A percentile compares a stretch with the other conserved stretches of the same genome.
Conservation (phyloP, 441 rosid species). For the Syzygium syzygioides region DNA sequence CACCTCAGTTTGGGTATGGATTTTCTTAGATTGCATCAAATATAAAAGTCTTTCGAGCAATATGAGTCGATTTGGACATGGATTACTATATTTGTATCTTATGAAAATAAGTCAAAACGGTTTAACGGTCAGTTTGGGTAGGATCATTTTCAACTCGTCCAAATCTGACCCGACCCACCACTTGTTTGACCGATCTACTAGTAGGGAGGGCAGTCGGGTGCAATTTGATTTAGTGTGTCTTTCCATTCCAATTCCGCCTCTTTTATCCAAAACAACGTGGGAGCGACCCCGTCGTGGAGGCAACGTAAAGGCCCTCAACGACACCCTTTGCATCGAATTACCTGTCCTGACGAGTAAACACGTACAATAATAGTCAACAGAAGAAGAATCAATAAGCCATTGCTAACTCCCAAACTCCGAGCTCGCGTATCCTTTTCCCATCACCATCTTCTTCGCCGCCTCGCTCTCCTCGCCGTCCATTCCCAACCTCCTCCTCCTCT, state of each 20-base stretch:
- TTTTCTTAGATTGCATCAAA: too few relatives aligned
- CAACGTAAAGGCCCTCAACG: not conserved
- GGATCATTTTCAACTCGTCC: too few relatives aligned
- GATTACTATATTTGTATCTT: too few relatives aligned
- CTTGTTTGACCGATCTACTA: too few relatives aligned
- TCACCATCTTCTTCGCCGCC: conserved; percentile 20
- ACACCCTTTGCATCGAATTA: not conserved
- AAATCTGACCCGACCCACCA: too few relatives aligned
- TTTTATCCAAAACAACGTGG: not conserved
- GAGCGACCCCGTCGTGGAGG: not conserved
- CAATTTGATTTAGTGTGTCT: not conserved
- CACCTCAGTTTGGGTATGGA: too few relatives aligned
- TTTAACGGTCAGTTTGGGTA: too few relatives aligned
- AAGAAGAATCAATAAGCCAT: not conserved
- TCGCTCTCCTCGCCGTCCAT: conserved; percentile 35
- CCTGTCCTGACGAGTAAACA: not conserved
- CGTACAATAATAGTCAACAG: not conserved
- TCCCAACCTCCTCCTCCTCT: not conserved
- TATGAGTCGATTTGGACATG: too few relatives aligned
- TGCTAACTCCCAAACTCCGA: not conserved
- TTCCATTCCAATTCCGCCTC: not conserved
- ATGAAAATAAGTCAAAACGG: too few relatives aligned
- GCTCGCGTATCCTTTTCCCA: not conserved
- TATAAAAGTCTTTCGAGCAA: too few relatives aligned
- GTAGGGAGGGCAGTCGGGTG: not conserved